Evolutionary conservation across 257 asterid genomes (phyloP).

Genomic region (Leonotis leonurus): DNA sequence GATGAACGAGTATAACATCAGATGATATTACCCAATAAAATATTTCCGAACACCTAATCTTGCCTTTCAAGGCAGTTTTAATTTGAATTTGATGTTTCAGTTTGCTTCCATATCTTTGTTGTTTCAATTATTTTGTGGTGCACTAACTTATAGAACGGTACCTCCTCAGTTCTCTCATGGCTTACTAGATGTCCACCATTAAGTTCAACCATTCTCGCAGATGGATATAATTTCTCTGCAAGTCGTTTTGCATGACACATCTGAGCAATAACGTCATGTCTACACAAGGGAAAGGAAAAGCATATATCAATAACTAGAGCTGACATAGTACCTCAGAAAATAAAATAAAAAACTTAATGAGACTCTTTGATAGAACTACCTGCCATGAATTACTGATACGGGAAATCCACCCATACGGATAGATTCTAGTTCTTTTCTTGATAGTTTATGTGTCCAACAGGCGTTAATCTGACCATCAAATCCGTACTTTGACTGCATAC

Average conservation of each 20-base stretch:
- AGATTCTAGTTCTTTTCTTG: slow-evolving; percentile 55
- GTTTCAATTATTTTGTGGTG: neutral
- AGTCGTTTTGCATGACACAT: slow-evolving; percentile 78
- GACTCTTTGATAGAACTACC: slow-evolving; percentile 34
- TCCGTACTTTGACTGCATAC: slow-evolving; percentile 87
- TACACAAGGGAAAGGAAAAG: slow-evolving; percentile 21
- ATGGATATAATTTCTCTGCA: slow-evolving; percentile 73
- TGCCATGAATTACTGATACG: slow-evolving; percentile 88
- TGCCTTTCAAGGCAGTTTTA: neutral
- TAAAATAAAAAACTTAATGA: neutral
- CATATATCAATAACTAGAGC: slow-evolving; percentile 11
- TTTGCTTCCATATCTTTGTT: neutral
- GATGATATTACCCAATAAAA: neutral
- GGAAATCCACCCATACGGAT: slow-evolving; percentile 68
- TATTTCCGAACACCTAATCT: neutral
- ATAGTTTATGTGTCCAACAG: slow-evolving; percentile 87
- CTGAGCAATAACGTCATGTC: slow-evolving; percentile 92
- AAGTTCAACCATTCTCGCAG: slow-evolving; percentile 92
- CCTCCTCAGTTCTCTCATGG: slow-evolving; percentile 97
- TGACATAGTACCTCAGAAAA: neutral
- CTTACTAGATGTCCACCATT: slow-evolving; percentile 93
- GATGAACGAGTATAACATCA: neutral
- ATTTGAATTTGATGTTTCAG: neutral
- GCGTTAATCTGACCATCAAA: slow-evolving; percentile 95
- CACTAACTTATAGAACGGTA: slow-evolving; percentile 13